These are phyloP conservation scores for Protomyces inouyei DNA, from an alignment of 1,139 yeast species.

Conservation along the genomic window DNA sequence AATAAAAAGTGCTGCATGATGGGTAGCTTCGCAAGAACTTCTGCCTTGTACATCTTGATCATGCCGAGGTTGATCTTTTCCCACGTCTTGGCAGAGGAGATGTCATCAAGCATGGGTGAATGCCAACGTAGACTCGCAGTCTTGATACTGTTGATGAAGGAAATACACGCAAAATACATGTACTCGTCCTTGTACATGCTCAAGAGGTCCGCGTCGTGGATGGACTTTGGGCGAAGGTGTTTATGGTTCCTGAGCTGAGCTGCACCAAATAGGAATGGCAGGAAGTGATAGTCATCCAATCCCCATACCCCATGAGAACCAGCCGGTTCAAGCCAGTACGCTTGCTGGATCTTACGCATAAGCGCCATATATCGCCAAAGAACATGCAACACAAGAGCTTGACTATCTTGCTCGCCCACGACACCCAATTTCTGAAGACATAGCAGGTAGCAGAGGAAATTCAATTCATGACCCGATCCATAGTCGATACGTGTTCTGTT, in stretches of 20 bases:
- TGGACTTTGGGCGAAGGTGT: slow-evolving; percentile 75
- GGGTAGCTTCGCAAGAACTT: slow-evolving; percentile 82
- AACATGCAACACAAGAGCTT: slow-evolving; percentile 46
- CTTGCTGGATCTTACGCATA: slow-evolving; percentile 43
- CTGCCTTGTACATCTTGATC: slow-evolving; percentile 93
- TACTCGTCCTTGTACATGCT: slow-evolving; percentile 71
- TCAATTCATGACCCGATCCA: slow-evolving; percentile 95
- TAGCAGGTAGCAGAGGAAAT: slow-evolving; percentile 66
- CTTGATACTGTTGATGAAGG: slow-evolving; percentile 73
- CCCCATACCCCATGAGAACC: slow-evolving; percentile 98
- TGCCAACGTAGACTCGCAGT: slow-evolving; percentile 91
- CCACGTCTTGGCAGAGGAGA: slow-evolving; percentile 90
- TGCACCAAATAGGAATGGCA: slow-evolving; percentile 84
- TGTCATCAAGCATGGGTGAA: slow-evolving; percentile 96
- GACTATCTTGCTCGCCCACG: slow-evolving; percentile 26
- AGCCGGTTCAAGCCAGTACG: slow-evolving; percentile 92
- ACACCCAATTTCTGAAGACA: slow-evolving; percentile 36
- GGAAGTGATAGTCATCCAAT: slow-evolving; percentile 88
- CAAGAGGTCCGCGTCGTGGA: slow-evolving; percentile 77
- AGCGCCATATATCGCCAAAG: slow-evolving; percentile 55
- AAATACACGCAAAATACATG: slow-evolving; percentile 81
- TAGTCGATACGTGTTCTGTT: slow-evolving; percentile 81
- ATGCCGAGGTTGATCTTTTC: slow-evolving; percentile 58
- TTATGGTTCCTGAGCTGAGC: slow-evolving; percentile 72
- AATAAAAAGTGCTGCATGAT: slow-evolving; percentile 91